Percentiles rank a stretch among this genome's conserved stretches.
Evolutionary conservation across 768 basidiomycete species (phyloP).

Genomic region (Leccinellum rugosiceps): DNA sequence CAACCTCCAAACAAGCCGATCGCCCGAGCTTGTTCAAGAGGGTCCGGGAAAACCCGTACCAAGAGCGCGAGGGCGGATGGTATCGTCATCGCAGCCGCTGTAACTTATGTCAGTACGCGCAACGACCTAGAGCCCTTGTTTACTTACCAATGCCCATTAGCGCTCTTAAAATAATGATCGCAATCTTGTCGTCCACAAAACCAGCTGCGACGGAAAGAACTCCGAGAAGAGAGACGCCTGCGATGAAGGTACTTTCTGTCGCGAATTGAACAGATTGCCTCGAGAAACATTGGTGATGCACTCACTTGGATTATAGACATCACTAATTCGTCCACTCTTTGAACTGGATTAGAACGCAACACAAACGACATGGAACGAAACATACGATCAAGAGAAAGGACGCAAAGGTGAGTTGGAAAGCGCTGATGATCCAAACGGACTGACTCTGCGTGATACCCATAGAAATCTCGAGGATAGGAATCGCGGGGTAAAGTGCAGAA

Average conservation of each 20-base stretch:
- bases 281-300: slow-evolving; percentile 12
- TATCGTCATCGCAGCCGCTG: slow-evolving; percentile 48
- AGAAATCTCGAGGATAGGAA: slow-evolving; percentile 33
- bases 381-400: slow-evolving; percentile 33
- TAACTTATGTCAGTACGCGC: background rate
- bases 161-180: slow-evolving; percentile 50
- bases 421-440: slow-evolving; percentile 41
- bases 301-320: slow-evolving; percentile 32
- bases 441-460: slow-evolving; percentile 26
- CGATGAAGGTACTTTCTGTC: slow-evolving; percentile 40
- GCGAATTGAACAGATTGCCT: slow-evolving; percentile 26
- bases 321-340: slow-evolving; percentile 25
- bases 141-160: slow-evolving; percentile 42
- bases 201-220: slow-evolving; percentile 43
- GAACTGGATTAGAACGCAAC: slow-evolving; percentile 2
- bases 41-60: slow-evolving; percentile 48
- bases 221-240: slow-evolving; percentile 40
- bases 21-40: slow-evolving; percentile 44
- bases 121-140: background rate
- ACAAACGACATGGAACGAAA: background rate
- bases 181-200: slow-evolving; percentile 45
- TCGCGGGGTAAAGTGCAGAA: slow-evolving; percentile 37
- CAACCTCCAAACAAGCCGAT: slow-evolving; percentile 46
- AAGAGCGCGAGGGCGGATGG: slow-evolving; percentile 49
- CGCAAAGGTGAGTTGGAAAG: slow-evolving; percentile 47